Percentiles rank a stretch among this genome's conserved stretches.
These are phyloP conservation scores for Cadophora malorum DNA, from an alignment of 2,329 filamentous ascomycete species.

Conservation along the genomic window DNA sequence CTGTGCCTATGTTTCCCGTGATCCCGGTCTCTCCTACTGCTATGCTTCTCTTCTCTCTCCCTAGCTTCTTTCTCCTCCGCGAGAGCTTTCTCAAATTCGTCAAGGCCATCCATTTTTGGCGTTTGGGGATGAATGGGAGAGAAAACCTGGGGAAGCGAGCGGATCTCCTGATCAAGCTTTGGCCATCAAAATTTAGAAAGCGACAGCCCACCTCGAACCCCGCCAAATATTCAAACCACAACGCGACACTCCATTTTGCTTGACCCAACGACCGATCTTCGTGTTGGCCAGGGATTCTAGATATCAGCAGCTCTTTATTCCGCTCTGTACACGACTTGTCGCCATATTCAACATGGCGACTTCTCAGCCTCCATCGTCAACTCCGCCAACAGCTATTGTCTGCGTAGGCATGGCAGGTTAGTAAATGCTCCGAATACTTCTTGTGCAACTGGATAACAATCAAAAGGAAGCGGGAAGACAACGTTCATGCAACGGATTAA, in stretches of 20 bases:
- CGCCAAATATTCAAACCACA: slow-evolving; percentile 24
- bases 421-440: background rate
- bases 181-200: slow-evolving; percentile 19
- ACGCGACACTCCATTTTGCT: background rate
- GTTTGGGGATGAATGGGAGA: slow-evolving; percentile 15
- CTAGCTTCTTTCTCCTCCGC: slow-evolving; percentile 66
- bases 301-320: background rate
- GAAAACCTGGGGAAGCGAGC: slow-evolving; percentile 25
- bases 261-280: background rate
- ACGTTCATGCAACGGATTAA: slow-evolving; percentile 99
- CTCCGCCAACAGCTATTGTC: slow-evolving; percentile 78
- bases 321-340: background rate
- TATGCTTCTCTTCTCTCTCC: slow-evolving; percentile 54
- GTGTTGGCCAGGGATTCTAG: background rate
- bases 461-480: slow-evolving; percentile 89
- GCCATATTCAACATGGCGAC: slow-evolving; percentile 49
- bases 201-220: slow-evolving; percentile 38
- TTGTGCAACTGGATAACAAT: slow-evolving; percentile 11
- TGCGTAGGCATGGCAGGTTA: slow-evolving; percentile 95
- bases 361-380: slow-evolving; percentile 33
- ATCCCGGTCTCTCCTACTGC: slow-evolving; percentile 51
- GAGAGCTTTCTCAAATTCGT: slow-evolving; percentile 80
- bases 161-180: background rate
- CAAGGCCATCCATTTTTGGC: slow-evolving; percentile 57
- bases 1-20: slow-evolving; percentile 45